A percentile compares a stretch with the other conserved stretches of the same genome.
phyloP scores from a whole-genome alignment of 179 eudicot genomes.

The Vitellaria paradoxa region DNA sequence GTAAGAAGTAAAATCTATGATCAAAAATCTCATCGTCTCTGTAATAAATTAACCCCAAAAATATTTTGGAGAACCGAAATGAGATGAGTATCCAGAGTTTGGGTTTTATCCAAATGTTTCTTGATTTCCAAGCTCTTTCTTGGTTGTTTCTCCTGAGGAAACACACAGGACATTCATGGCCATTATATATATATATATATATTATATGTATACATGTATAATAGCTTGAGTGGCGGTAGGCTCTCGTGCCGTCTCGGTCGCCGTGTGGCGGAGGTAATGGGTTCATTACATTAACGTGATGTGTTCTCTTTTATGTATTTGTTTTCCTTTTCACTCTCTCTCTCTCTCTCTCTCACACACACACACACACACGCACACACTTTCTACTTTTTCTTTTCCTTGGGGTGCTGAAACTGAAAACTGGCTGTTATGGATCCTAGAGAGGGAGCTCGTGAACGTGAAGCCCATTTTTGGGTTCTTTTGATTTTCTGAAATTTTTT shows the following conservation, averaged over 20 bases:
- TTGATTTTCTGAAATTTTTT: not conserved
- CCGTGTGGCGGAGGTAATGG: conserved; percentile 31
- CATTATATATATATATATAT: not conserved
- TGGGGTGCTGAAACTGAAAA: conserved; percentile 15
- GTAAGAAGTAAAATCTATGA: conserved; percentile 4
- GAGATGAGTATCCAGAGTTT: not conserved
- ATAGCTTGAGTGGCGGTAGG: conserved; percentile 18
- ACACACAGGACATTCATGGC: conserved; percentile 2
- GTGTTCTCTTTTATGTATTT: conserved; percentile 14
- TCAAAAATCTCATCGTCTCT: not conserved
- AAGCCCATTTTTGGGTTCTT: too few species aligned
- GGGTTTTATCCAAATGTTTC: conserved; percentile 18
- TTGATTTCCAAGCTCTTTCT: conserved; percentile 12
- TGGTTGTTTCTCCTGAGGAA: conserved; percentile 21
- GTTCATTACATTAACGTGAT: conserved; percentile 37
- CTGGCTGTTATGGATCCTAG: not conserved
- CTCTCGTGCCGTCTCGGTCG: conserved; percentile 41
- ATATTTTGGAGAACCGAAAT: too few species aligned
- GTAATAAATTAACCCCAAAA: conserved; percentile 4
- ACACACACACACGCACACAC: too few species aligned
- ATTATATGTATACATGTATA: too few species aligned
- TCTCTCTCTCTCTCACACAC: not conserved
- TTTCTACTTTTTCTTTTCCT: not conserved
- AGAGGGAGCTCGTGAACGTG: not conserved
- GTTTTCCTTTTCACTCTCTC: not conserved